Evolutionary conservation across 305 asterid species (phyloP).

Genomic region (Solanum hybrid): DNA sequence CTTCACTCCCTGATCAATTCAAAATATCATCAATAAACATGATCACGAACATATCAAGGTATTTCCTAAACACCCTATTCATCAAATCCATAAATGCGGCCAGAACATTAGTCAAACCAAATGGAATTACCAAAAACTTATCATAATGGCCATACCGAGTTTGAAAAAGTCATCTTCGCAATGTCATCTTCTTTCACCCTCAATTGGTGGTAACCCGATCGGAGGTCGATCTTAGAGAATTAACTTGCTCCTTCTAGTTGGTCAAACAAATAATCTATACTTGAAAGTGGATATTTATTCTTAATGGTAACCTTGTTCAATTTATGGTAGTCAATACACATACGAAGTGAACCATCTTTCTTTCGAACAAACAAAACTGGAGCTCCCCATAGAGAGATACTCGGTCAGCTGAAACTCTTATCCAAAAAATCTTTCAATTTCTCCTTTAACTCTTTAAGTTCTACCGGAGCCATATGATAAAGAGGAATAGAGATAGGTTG

Average conservation of each 20-base stretch:
- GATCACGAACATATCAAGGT: not conserved
- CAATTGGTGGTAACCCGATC: not conserved
- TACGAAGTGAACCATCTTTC: not conserved
- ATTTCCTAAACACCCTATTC: not conserved
- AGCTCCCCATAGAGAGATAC: not conserved
- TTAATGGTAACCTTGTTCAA: not conserved
- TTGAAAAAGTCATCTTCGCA: not conserved
- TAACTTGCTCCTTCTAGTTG: not conserved
- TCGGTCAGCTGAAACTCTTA: not conserved
- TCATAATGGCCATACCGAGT: not conserved
- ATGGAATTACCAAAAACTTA: not conserved
- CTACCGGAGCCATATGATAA: not conserved
- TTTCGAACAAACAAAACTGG: not conserved
- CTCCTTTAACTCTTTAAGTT: not conserved
- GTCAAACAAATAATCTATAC: not conserved
- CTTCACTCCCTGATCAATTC: not conserved
- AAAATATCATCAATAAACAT: not conserved
- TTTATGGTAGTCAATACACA: not conserved
- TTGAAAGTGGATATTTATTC: not conserved
- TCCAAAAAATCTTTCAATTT: not conserved
- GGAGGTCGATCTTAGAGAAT: not conserved
- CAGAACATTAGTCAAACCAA: not conserved
- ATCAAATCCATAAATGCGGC: not conserved
- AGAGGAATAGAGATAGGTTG: not conserved
- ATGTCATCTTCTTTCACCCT: not conserved